phyloP scores from a whole-genome alignment of 2,329 filamentous ascomycete species.

The Fusarium sp. region DNA sequence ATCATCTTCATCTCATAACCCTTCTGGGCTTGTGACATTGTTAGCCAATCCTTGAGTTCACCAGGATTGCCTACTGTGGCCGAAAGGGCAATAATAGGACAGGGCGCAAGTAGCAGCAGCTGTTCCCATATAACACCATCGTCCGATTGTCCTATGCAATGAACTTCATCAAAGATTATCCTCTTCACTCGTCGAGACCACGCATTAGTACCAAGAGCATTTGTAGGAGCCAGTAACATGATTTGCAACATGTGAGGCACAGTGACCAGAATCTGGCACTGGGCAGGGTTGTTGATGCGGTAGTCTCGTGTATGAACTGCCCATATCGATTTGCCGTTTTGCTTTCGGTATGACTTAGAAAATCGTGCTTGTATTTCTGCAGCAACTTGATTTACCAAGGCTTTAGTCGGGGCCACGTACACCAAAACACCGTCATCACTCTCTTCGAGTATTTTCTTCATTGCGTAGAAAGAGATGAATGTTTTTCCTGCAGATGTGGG shows the following conservation, averaged over 20 bases:
- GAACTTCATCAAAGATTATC: slow-evolving; percentile 86
- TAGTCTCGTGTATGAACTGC: slow-evolving; percentile 82
- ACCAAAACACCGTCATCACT: slow-evolving; percentile 78
- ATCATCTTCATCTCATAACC: slow-evolving; percentile 75
- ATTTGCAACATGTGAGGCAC: slow-evolving; percentile 84
- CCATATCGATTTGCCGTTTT: slow-evolving; percentile 76
- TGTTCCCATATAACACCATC: slow-evolving; percentile 85
- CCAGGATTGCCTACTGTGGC: slow-evolving; percentile 82
- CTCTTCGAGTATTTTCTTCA: slow-evolving; percentile 77
- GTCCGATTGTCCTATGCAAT: slow-evolving; percentile 81
- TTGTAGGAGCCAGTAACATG: slow-evolving; percentile 74
- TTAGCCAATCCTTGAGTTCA: slow-evolving; percentile 77
- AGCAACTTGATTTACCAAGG: slow-evolving; percentile 84
- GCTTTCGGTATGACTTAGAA: slow-evolving; percentile 70
- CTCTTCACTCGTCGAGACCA: slow-evolving; percentile 77
- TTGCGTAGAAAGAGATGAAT: slow-evolving; percentile 86
- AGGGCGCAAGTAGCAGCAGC: slow-evolving; percentile 77
- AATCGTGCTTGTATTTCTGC: slow-evolving; percentile 82
- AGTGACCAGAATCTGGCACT: slow-evolving; percentile 81
- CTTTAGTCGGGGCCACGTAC: slow-evolving; percentile 85
- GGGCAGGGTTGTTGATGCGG: slow-evolving; percentile 76
- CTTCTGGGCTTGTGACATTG: slow-evolving; percentile 69
- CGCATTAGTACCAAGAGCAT: slow-evolving; percentile 63
- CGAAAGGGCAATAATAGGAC: slow-evolving; percentile 81
- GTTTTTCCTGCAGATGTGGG: slow-evolving; percentile 85